Percentiles rank a stretch among this genome's conserved stretches.
These are phyloP conservation scores for Micractinium conductrix DNA, from an alignment of 139 green algal genomes.

Conservation along the genomic window DNA sequence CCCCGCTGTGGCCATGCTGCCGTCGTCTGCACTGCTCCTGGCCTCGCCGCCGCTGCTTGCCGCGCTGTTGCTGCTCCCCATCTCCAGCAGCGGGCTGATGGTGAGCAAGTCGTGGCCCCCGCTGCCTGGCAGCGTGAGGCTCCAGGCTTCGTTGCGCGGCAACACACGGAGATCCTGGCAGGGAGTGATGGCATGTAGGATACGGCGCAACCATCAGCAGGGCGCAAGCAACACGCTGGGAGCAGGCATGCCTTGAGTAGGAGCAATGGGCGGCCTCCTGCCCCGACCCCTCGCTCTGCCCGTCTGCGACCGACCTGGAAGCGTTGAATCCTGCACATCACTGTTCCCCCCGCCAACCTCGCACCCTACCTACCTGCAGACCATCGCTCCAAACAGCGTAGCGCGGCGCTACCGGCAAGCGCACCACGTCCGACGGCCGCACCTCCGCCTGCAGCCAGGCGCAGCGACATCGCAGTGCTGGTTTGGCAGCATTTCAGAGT, in stretches of 20 bases:
- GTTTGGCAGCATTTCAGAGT: too few relatives aligned
- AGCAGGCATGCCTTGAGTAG: too few relatives aligned
- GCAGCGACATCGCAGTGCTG: too few relatives aligned
- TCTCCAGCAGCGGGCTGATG: constrained; percentile 40
- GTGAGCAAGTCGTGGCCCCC: constrained; percentile 48
- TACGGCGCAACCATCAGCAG: too few relatives aligned
- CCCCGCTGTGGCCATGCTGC: not conserved
- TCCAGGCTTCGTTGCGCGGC: not conserved
- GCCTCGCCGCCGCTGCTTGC: not conserved
- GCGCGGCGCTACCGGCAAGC: not conserved
- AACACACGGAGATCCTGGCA: constrained; percentile 11
- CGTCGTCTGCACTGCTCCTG: too few relatives aligned
- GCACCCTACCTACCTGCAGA: not conserved
- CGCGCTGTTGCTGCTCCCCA: constrained; percentile 9
- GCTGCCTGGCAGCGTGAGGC: not conserved
- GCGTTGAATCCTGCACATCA: too few relatives aligned
- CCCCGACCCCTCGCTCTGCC: not conserved
- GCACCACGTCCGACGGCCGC: constrained; percentile 57
- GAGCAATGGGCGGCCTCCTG: too few relatives aligned
- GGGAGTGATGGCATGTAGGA: not conserved
- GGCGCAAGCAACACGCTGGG: too few relatives aligned
- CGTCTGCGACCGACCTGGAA: too few relatives aligned
- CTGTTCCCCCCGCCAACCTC: not conserved
- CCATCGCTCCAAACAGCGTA: constrained; percentile 50
- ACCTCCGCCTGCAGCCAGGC: constrained; percentile 37